Conservation (phyloP, 148 eudicot genomes). For the Chenopodium suecicum region DNA sequence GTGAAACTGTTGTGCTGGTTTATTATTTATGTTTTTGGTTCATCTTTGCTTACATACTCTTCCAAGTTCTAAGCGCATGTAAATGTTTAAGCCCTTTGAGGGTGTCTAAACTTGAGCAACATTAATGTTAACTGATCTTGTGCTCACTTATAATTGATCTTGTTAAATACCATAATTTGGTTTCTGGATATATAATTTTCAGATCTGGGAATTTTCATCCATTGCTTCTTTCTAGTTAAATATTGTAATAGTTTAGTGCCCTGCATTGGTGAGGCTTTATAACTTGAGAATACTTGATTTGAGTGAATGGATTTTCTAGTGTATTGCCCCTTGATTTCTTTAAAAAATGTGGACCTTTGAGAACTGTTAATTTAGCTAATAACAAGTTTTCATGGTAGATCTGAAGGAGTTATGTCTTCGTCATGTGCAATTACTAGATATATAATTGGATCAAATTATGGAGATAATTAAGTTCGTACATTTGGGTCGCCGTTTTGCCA, state of each 20-base stretch:
- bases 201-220: too few species aligned
- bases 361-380: slow-evolving; percentile 57
- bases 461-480: too few species aligned
- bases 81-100: neutral
- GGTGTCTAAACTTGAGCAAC: neutral
- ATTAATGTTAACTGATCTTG: neutral
- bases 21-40: neutral
- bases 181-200: too few species aligned
- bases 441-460: too few species aligned
- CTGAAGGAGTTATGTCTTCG: neutral
- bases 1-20: neutral
- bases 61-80: neutral
- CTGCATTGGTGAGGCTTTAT: slow-evolving; percentile 51
- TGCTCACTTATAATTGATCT: too few species aligned
- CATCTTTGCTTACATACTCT: neutral
- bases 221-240: too few species aligned
- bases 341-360: slow-evolving; percentile 75
- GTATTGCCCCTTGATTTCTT: slow-evolving; percentile 53
- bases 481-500: too few species aligned
- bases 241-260: neutral
- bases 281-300: slow-evolving; percentile 67
- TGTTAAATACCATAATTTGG: too few species aligned
- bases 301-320: slow-evolving; percentile 63
- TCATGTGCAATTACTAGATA: too few species aligned
- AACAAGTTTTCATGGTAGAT: slow-evolving; percentile 67